These are phyloP conservation scores for Candida schatavii DNA, from an alignment of 805 yeast genomes.

Conservation along the genomic window DNA sequence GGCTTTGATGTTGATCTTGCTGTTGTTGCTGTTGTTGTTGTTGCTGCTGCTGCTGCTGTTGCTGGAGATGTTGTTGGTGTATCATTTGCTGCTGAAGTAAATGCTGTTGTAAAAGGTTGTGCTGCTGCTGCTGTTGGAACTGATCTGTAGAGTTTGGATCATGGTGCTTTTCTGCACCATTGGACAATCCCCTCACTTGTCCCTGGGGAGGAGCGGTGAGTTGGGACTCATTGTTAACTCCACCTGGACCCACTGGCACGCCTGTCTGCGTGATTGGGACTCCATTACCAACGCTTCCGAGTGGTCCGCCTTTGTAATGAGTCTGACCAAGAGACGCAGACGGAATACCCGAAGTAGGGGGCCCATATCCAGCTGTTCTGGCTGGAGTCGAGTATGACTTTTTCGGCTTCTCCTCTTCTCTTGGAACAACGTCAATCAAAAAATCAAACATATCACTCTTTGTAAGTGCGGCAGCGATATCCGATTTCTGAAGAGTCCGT, in stretches of 20 bases:
- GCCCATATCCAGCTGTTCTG: conserved; percentile 18
- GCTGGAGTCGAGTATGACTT: conserved; percentile 23
- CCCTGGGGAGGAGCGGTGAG: neutral
- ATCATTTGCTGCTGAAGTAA: conserved; percentile 18
- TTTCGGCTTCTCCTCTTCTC: conserved; percentile 72
- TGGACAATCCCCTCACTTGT: neutral
- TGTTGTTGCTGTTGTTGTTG: conserved; percentile 9
- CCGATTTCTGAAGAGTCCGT: conserved; percentile 89
- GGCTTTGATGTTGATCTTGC: conserved; percentile 2
- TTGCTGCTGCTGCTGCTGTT: conserved; percentile 9
- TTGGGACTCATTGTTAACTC: neutral
- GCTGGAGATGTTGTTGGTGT: conserved; percentile 14
- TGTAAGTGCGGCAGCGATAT: conserved; percentile 92
- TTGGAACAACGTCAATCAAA: conserved; percentile 90
- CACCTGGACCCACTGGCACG: neutral
- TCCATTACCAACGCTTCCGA: neutral
- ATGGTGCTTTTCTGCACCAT: conserved; percentile 2
- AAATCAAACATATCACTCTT: conserved; percentile 97
- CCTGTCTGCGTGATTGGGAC: too few relatives aligned
- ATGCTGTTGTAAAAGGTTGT: conserved; percentile 12
- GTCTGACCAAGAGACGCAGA: conserved; percentile 2
- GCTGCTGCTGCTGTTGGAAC: conserved; percentile 9
- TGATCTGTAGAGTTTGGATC: conserved; percentile 2
- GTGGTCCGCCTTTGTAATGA: conserved; percentile 6
- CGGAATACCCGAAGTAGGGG: conserved; percentile 3